A percentile compares a stretch with the other conserved stretches of the same genome.
Evolutionary conservation across 441 rosid species (phyloP).

Genomic region (Jatropha multifida): DNA sequence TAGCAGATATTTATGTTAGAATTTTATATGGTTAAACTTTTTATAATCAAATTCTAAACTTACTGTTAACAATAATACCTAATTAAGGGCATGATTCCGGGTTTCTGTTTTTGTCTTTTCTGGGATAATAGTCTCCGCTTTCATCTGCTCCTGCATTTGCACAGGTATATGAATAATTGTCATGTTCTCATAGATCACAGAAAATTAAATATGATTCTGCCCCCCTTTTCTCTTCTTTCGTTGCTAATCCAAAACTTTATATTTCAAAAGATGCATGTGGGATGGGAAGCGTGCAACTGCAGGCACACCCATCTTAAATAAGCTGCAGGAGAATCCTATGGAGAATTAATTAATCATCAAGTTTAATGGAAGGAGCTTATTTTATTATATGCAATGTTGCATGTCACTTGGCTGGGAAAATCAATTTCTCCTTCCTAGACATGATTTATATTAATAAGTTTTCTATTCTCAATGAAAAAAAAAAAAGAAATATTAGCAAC

Average conservation of each 20-base stretch:
- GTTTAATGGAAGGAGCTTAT: not conserved
- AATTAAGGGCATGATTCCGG: not conserved
- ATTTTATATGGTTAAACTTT: no score
- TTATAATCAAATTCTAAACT: not conserved
- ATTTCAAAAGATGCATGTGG: not conserved
- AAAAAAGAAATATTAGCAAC: no score
- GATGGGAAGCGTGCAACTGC: not conserved
- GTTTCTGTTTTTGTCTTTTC: not conserved
- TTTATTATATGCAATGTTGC: not conserved
- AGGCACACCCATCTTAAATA: not conserved
- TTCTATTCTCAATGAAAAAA: not conserved
- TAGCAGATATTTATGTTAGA: not conserved
- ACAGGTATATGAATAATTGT: not conserved
- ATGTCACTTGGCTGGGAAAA: not conserved
- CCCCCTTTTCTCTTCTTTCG: not conserved
- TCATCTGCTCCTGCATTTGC: not conserved
- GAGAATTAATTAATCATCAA: not conserved
- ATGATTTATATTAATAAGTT: not conserved
- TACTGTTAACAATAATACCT: not conserved
- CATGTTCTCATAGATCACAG: not conserved
- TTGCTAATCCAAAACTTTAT: not conserved
- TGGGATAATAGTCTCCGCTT: not conserved
- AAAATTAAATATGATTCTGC: not conserved
- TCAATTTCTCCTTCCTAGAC: conserved; percentile 6
- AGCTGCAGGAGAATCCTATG: not conserved